Percentiles rank a stretch among this genome's conserved stretches.
Evolutionary conservation across 305 asterid genomes (phyloP).

Genomic region (Petunia hybrid): DNA sequence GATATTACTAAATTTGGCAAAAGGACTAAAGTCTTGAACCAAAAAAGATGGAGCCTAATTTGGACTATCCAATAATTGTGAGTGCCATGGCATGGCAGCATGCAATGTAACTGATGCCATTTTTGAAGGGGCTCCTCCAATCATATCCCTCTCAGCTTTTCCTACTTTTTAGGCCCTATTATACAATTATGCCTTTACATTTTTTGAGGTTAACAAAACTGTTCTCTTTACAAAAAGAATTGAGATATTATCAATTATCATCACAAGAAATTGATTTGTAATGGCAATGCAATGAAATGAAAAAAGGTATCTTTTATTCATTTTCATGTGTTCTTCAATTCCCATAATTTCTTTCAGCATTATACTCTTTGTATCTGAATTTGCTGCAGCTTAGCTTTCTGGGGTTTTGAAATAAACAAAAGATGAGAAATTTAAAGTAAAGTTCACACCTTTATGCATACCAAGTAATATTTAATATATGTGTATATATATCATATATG

Average conservation of each 20-base stretch:
- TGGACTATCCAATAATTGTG: not conserved
- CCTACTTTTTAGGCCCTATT: conserved; percentile 41
- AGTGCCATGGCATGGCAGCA: conserved; percentile 29
- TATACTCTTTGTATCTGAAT: conserved; percentile 23
- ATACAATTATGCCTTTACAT: not conserved
- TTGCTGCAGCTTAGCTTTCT: conserved; percentile 31
- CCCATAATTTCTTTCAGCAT: conserved; percentile 38
- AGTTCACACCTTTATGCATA: conserved; percentile 38
- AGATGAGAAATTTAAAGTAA: conserved; percentile 24
- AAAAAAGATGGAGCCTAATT: conserved; percentile 19
- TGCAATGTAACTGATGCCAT: conserved; percentile 37
- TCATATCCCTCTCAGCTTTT: conserved; percentile 35
- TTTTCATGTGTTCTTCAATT: conserved; percentile 53
- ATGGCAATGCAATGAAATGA: conserved; percentile 30
- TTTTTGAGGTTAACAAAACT: conserved; percentile 21
- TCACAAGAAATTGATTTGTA: not conserved
- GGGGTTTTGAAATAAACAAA: conserved; percentile 39
- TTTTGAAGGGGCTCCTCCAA: conserved; percentile 39
- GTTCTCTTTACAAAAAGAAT: conserved; percentile 3
- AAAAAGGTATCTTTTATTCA: conserved; percentile 47
- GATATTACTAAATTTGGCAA: not conserved
- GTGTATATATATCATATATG: not conserved
- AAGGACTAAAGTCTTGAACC: not conserved
- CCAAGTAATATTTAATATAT: not conserved
- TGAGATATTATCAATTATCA: not conserved